Percentiles rank a stretch among this genome's conserved stretches.
These are phyloP conservation scores for Sporothrix brunneoviolacea DNA, from an alignment of 2,329 filamentous ascomycete species.

Conservation along the genomic window DNA sequence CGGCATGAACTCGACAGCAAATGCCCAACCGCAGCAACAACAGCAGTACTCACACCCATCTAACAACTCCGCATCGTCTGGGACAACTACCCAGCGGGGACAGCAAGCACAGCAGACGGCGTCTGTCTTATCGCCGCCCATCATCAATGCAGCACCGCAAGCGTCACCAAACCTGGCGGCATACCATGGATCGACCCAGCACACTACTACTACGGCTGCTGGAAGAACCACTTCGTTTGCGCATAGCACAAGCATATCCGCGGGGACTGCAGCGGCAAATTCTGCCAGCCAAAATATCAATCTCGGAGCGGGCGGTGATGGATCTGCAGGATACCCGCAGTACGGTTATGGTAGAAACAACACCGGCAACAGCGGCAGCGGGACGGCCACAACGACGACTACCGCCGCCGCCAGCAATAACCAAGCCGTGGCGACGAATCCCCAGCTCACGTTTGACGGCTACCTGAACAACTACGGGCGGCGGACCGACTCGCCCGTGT, in stretches of 20 bases:
- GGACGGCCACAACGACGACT: constrained; percentile 19
- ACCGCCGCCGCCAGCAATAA: neutral
- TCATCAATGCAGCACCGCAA: neutral
- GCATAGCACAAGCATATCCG: too few species aligned
- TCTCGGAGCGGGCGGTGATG: too few species aligned
- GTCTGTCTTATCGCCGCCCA: neutral
- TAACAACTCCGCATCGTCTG: neutral
- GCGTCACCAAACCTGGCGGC: neutral
- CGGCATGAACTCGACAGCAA: too few species aligned
- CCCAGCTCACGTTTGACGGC: constrained; percentile 7
- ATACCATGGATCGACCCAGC: neutral
- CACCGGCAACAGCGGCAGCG: constrained; percentile 15
- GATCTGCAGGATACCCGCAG: neutral
- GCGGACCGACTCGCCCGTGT: neutral
- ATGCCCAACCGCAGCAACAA: neutral
- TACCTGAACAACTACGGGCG: constrained; percentile 2
- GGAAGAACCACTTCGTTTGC: too few species aligned
- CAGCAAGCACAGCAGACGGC: neutral
- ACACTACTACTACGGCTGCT: too few species aligned
- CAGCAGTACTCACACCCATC: neutral
- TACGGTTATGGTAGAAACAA: constrained; percentile 2
- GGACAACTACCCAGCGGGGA: neutral
- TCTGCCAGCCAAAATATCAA: too few species aligned
- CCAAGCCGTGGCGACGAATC: constrained; percentile 15
- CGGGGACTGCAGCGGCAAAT: too few species aligned